Evolutionary conservation across 2,329 filamentous ascomycete genomes (phyloP), one percentile per base, ranked within the genome.

Genomic region (Colletotrichum musae): DNA sequence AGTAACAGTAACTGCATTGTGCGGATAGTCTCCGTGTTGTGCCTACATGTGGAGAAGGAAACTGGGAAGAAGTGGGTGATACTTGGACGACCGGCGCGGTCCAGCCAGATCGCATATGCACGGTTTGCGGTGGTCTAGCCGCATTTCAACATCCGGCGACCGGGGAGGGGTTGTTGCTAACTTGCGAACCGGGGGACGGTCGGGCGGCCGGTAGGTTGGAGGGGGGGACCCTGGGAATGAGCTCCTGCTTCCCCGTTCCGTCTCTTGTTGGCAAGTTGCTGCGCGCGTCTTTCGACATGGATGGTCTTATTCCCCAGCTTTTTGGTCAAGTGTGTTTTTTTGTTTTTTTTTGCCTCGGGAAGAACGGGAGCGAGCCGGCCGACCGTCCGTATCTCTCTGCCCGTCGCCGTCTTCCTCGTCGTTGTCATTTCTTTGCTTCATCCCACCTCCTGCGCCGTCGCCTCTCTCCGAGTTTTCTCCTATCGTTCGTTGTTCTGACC

Each of bases 241-340:
- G 21, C 28, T 48, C 39, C 53, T 48, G 12, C 28, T 58, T 47
- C 13, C 28, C 54, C 13, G 43, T 58, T 26, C 28, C 39, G 54
- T 68, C 24, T 41, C 45, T 36, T 59, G 39, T 48, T 64, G 26
- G 60, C 47, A 16, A 47, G 16, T 32, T 13, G 21, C 24, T n/a
- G 39, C 26, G 32, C 59, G 59, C 47, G 52, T 52, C 57, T 59
- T 57, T 50, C 9, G 47, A 18, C 9, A 21, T 21, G 53, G 50
- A 57, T 70, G 56, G 66, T 60, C 56, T 52, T 39, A 41, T 57
- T 60, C 66, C 50, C 62, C 61, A 69, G 61, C 66, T 60, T 66
- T 50, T 47, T 16, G 16, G 18, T 47, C 18, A 18, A 47, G 28
- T 32, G 2, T 32, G 28, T 32, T 32, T 32, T 32, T 32, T 18